Conservation (phyloP, 1,284 basidiomycete genomes). For the Erythrobasidium hasegawianum region DNA sequence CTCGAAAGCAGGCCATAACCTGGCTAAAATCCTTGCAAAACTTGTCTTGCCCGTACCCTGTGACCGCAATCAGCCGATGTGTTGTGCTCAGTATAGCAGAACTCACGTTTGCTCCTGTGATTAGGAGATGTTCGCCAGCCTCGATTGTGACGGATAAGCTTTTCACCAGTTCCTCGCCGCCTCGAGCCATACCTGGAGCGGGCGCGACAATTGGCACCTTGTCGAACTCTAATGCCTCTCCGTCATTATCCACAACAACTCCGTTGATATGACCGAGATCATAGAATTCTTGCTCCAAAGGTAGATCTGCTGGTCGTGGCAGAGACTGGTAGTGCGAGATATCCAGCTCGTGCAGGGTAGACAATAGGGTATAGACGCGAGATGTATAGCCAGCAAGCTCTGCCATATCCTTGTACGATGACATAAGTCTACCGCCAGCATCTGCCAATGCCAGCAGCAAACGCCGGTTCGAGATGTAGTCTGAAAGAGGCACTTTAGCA, state of each 20-base stretch:
- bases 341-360: constrained; percentile 72
- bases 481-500: constrained; percentile 51
- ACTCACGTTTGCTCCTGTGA: constrained; percentile 67
- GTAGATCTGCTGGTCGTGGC: constrained; percentile 50
- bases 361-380: constrained; percentile 80
- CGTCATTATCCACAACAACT: constrained; percentile 45
- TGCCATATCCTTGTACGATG: constrained; percentile 66
- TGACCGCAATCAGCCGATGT: constrained; percentile 38
- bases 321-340: constrained; percentile 50
- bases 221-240: constrained; percentile 57
- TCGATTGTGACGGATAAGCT: constrained; percentile 68
- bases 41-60: constrained; percentile 76
- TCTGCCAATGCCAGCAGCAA: constrained; percentile 88
- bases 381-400: constrained; percentile 89
- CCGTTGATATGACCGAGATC: constrained; percentile 54
- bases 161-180: constrained; percentile 64
- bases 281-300: constrained; percentile 49
- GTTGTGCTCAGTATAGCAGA: neutral
- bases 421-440: constrained; percentile 67
- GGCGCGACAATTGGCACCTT: constrained; percentile 74
- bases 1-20: constrained; percentile 68
- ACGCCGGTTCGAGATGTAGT: constrained; percentile 94
- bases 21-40: constrained; percentile 82
- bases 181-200: constrained; percentile 54
- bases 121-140: constrained; percentile 83